A percentile compares a stretch with the other conserved stretches of the same genome.
These are phyloP conservation scores for Solanum chmielewskii DNA, from an alignment of 257 asterid species.

Conservation along the genomic window DNA sequence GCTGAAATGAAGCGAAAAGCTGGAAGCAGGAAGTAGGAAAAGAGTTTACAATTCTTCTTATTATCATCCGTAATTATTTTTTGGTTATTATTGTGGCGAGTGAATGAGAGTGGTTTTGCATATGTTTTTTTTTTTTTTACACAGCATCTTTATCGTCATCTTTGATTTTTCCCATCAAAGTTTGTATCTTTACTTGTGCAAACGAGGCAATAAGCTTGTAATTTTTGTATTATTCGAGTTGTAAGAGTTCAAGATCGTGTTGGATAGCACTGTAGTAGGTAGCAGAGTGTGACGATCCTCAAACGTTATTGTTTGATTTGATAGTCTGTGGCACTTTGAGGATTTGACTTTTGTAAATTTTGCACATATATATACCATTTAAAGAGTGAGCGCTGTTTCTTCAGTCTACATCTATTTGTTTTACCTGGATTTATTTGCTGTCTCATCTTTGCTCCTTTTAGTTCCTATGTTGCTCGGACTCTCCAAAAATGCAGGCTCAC, in stretches of 20 bases:
- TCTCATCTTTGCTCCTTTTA: background rate
- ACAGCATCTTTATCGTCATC: background rate
- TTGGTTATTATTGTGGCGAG: conserved; percentile 5
- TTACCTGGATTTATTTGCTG: background rate
- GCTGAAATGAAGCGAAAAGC: conserved; percentile 55
- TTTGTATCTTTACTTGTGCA: conserved; percentile 6
- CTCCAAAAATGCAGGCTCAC: background rate
- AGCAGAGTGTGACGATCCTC: background rate
- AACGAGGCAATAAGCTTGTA: conserved; percentile 49
- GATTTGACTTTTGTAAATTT: background rate
- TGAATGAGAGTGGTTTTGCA: conserved; percentile 12
- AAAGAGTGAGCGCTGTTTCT: background rate
- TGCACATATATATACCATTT: background rate
- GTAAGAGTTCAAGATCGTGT: background rate
- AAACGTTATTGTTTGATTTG: background rate
- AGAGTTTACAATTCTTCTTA: conserved; percentile 2
- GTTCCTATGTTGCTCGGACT: background rate
- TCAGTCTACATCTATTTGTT: background rate
- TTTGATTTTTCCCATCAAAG: background rate
- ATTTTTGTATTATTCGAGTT: background rate
- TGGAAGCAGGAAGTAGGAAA: conserved; percentile 46
- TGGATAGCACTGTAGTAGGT: background rate
- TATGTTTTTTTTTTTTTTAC: background rate
- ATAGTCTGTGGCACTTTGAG: background rate
- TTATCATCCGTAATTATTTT: background rate